phyloP scores from a whole-genome alignment of 2,329 filamentous ascomycete species.

The Xylaria sp. region DNA sequence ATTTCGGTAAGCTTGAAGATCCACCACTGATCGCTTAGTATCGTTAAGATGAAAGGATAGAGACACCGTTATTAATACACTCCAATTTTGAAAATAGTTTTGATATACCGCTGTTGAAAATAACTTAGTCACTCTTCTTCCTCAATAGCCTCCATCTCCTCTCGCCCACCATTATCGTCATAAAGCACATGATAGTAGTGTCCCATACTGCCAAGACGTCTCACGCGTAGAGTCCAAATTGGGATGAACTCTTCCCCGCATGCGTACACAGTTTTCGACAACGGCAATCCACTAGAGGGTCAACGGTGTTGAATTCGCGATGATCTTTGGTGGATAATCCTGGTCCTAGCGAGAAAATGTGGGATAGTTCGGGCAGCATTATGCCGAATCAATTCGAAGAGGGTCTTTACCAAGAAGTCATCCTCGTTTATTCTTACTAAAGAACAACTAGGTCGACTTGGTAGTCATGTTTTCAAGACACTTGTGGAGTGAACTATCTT shows the following conservation, averaged over 20 bases:
- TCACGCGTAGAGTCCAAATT: background rate
- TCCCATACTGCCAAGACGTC: slow-evolving; percentile 21
- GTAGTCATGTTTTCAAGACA: background rate
- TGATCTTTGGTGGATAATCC: slow-evolving; percentile 36
- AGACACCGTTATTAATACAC: background rate
- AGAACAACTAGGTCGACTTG: background rate
- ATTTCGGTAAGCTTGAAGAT: slow-evolving; percentile 44
- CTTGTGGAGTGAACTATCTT: background rate
- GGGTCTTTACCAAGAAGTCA: background rate
- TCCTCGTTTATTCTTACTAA: background rate
- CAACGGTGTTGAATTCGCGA: slow-evolving; percentile 3
- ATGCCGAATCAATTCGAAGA: slow-evolving; percentile 17
- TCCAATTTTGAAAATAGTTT: background rate
- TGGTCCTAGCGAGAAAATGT: background rate
- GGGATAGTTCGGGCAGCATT: slow-evolving; percentile 28
- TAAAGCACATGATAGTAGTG: background rate
- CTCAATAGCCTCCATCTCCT: background rate
- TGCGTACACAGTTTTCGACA: slow-evolving; percentile 7
- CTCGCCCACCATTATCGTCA: slow-evolving; percentile 12
- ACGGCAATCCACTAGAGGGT: background rate
- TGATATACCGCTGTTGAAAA: slow-evolving; percentile 5
- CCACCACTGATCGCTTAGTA: background rate
- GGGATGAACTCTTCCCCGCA: slow-evolving; percentile 23
- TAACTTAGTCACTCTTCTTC: background rate
- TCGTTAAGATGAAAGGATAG: background rate